These are phyloP conservation scores for Dendrocalamus sinicus DNA, from an alignment of 176 grass and related monocot genomes.

Conservation along the genomic window DNA sequence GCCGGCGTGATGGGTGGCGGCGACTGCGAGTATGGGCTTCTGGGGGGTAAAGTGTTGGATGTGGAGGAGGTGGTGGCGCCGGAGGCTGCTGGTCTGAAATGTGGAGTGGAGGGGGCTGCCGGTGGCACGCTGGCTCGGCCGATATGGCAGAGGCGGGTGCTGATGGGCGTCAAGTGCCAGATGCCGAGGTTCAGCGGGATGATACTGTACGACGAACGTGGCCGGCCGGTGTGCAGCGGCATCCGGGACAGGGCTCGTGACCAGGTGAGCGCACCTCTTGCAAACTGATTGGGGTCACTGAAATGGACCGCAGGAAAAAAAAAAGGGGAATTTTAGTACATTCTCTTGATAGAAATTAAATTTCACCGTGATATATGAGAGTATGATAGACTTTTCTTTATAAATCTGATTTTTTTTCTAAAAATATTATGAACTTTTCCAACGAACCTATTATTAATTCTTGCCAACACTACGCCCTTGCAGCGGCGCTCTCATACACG, in stretches of 20 bases:
- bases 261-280: constrained; percentile 34
- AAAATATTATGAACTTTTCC: no score
- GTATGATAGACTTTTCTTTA: no score
- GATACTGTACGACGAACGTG: constrained; percentile 56
- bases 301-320: no score
- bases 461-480: no score
- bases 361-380: no score
- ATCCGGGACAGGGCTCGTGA: constrained; percentile 42
- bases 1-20: background rate
- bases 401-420: no score
- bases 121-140: constrained; percentile 45
- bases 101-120: background rate
- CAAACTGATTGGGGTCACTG: no score
- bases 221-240: constrained; percentile 44
- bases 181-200: constrained; percentile 56
- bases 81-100: background rate
- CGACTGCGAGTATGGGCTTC: background rate
- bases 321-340: no score
- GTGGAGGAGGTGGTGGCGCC: background rate
- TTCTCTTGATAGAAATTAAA: no score
- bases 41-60: background rate
- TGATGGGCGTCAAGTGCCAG: constrained; percentile 57
- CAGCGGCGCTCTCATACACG: no score
- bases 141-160: constrained; percentile 55
- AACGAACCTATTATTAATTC: no score